Evolutionary conservation across 805 yeast species (phyloP), one percentile per base, ranked within the genome.

Genomic region (Candida nanaspora): DNA sequence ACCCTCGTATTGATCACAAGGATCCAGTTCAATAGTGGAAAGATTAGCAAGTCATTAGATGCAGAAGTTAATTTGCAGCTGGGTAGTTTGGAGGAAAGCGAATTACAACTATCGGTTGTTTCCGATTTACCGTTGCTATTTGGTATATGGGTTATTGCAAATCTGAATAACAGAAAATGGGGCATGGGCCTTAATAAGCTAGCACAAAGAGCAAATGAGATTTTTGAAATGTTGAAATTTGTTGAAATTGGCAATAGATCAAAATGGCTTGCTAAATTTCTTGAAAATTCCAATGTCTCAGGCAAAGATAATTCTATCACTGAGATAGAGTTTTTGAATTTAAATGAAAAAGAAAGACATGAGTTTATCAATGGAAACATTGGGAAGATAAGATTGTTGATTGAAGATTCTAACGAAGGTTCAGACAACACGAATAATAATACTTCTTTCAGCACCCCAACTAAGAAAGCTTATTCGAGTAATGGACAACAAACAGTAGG

Each of bases 91-190:
- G 66, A 59, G 43, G 53, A 51, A 5, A 38, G 44, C 21, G 68
- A 66, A 41, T 41, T 61, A 9, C 55, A 50, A 20, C 41, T 62
- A 13, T 58, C 62, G 11, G 46, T 55, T 11, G 76, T 82, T 1
- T 67, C 76, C 13, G 93, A 85, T 54, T 53, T 85, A 22, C 95
- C 95, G 0, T 54, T 83, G 11, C 59, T 83, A 1, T 82, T 83
- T 55, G 93, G 93, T 1, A 63, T 82, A n/a, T 72, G 77, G 57
- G 46, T 82, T 3, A 69, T 83, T 36, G 89, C 84, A 47, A 68
- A 64, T 35, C 62, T 81, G 38, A 65, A 86, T 38, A 74, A 82
- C 48, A 61, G 64, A 36, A 75, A 74, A 47, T 81, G 87, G 84
- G 56, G 57, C 3, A 44, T 52, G 38, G 56, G 63, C 50, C 58